These are phyloP conservation scores for Testicularia cyperi DNA, from an alignment of 1,284 basidiomycete genomes.

Conservation along the genomic window DNA sequence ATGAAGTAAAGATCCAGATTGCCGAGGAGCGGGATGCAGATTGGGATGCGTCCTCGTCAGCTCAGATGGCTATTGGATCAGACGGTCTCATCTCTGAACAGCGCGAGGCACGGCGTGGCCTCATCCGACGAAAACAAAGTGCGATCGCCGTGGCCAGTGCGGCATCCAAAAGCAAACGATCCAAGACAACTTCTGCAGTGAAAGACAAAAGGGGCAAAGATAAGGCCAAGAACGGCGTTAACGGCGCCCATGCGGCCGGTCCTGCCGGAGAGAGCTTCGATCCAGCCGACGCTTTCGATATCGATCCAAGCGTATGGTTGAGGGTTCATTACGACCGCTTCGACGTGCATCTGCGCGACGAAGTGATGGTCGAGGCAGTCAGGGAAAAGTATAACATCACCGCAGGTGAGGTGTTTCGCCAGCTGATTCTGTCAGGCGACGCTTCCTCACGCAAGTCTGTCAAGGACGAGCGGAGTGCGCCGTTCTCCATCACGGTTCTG, in stretches of 20 bases:
- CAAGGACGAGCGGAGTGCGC: slow-evolving; percentile 25
- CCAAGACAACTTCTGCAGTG: slow-evolving; percentile 10
- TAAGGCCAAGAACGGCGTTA: slow-evolving; percentile 25
- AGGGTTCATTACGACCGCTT: slow-evolving; percentile 86
- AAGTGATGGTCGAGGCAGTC: slow-evolving; percentile 59
- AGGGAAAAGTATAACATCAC: slow-evolving; percentile 50
- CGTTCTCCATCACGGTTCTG: slow-evolving; percentile 52
- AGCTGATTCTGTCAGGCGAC: slow-evolving; percentile 40
- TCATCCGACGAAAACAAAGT: slow-evolving; percentile 30
- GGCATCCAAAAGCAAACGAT: slow-evolving; percentile 27
- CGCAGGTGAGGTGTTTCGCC: slow-evolving; percentile 52
- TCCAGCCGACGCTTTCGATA: slow-evolving; percentile 33
- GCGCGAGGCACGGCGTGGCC: slow-evolving; percentile 34
- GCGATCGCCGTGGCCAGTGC: slow-evolving; percentile 24
- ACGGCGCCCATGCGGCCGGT: slow-evolving; percentile 5
- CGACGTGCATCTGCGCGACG: slow-evolving; percentile 82
- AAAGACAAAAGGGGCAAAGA: slow-evolving; percentile 29
- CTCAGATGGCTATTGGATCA: slow-evolving; percentile 6
- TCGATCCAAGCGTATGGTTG: slow-evolving; percentile 68
- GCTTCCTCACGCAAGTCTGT: slow-evolving; percentile 65
- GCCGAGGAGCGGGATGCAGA: slow-evolving; percentile 57
- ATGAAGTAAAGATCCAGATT: slow-evolving; percentile 54
- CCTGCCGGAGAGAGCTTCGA: slow-evolving; percentile 14
- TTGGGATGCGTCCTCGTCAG: slow-evolving; percentile 27
- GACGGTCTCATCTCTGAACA: slow-evolving; percentile 21